Evolutionary conservation across 2,329 filamentous ascomycete species (phyloP), one percentile per base, ranked within the genome.

Genomic region (Penicillium sp.): DNA sequence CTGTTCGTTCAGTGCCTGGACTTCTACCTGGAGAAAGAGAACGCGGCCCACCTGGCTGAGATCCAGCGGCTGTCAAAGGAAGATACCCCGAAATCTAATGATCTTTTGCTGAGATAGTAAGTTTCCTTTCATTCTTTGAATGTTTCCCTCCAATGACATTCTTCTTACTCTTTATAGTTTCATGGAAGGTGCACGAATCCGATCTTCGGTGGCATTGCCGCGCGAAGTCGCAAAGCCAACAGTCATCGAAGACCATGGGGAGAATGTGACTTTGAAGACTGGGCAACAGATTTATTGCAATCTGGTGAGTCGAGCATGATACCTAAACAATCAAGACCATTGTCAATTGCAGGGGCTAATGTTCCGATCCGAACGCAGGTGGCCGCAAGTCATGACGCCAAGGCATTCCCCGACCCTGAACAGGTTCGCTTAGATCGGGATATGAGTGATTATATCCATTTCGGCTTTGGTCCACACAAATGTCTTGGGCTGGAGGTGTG

Each of bases 361-460:
- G 4, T 17, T 20, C 9, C 6, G 8, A 4, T 27, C 29, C 7
- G 2, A 24, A 47, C 23, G 52, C 43, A 71, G 68, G 68, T 69
- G 29, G 55, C 67, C 29, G 73, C 71, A 34, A 68, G 67, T 45
- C 65, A 64, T 33, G 73, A 75, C 37, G 60, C 68, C 36, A 59
- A 57, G 21, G 68, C 64, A 40, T 75, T 74, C 56, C 66, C 68
- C 4, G 68, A 75, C 33, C 72, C 73, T 9, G 63, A 69, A 17
- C 63, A 67, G 23, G 81, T 91, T 18, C 78, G 84, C 57, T 82
- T 88, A 0, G 78, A 81, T 13, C 83, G 88, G 0, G 83, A 86
- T 0, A 66, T 86, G 21, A 79, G 83, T 4, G 69, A 74, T 1
- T 91, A 91, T 65, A 78, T 88, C 50, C 81, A 85, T 67, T 86